These are phyloP conservation scores for Micractinium conductrix DNA, from an alignment of 139 green algal species.

Conservation along the genomic window DNA sequence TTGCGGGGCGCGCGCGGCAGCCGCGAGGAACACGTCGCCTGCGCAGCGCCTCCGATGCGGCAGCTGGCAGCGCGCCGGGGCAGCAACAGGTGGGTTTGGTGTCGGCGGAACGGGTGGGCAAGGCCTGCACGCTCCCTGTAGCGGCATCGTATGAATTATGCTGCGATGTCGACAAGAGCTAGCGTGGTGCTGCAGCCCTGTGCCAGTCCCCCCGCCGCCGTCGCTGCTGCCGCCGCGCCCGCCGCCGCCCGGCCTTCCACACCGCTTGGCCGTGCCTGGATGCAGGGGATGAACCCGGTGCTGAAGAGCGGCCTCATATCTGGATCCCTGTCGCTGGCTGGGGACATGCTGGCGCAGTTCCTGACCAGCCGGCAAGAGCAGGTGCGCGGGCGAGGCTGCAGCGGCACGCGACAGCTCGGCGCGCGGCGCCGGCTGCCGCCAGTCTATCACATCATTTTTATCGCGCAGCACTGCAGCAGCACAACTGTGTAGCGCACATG, in stretches of 20 bases:
- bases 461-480: background rate
- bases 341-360: constrained; percentile 76
- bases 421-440: background rate
- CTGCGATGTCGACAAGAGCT: no score
- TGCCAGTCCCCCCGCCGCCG: no score
- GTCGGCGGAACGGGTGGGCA: background rate
- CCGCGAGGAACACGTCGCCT: background rate
- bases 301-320: constrained; percentile 74
- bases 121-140: background rate
- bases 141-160: background rate
- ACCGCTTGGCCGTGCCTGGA: background rate
- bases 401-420: no score
- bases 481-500: background rate
- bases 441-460: background rate
- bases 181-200: no score
- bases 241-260: no score
- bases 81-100: background rate
- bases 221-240: no score
- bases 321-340: constrained; percentile 65
- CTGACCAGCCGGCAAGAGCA: constrained; percentile 31
- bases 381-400: no score
- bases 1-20: background rate
- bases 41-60: background rate
- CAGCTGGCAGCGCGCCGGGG: background rate
- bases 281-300: constrained; percentile 27